Conservation (phyloP, 306 rosid species). For the Hylodesmum podocarpum region DNA sequence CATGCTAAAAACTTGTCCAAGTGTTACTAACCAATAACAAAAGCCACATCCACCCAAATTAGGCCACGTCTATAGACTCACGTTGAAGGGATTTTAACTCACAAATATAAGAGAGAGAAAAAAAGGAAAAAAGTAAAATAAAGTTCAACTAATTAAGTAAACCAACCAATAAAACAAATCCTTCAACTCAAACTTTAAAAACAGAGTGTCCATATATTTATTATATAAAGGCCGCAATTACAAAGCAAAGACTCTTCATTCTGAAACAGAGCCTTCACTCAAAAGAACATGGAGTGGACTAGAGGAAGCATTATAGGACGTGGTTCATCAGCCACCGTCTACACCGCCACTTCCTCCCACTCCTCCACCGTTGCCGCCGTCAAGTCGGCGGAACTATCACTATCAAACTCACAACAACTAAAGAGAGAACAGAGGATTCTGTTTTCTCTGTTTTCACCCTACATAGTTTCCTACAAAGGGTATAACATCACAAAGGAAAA, state of each 20-base stretch:
- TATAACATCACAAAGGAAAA: constrained; percentile 51
- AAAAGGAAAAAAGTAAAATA: neutral
- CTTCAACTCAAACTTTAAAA: constrained; percentile 7
- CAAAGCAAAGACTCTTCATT: constrained; percentile 20
- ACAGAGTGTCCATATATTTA: neutral
- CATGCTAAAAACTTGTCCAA: constrained; percentile 33
- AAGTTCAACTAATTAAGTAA: constrained; percentile 44
- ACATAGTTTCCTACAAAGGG: constrained; percentile 63
- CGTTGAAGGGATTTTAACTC: constrained; percentile 50
- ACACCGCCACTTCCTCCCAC: constrained; percentile 48
- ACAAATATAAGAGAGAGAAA: constrained; percentile 29
- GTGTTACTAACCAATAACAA: constrained; percentile 23
- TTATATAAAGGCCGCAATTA: constrained; percentile 38
- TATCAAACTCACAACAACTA: constrained; percentile 47
- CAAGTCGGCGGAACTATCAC: constrained; percentile 61
- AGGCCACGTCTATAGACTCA: constrained; percentile 44
- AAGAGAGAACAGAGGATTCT: constrained; percentile 62
- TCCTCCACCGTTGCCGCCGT: constrained; percentile 56
- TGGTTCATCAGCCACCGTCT: constrained; percentile 90
- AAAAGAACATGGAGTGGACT: constrained; percentile 68
- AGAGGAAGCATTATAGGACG: constrained; percentile 75
- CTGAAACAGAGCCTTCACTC: constrained; percentile 23
- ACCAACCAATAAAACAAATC: constrained; percentile 59
- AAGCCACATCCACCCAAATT: constrained; percentile 39
- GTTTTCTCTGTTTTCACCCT: constrained; percentile 62